These are phyloP conservation scores for Corynespora cassiicola DNA, from an alignment of 2,329 filamentous ascomycete species.

Conservation along the genomic window DNA sequence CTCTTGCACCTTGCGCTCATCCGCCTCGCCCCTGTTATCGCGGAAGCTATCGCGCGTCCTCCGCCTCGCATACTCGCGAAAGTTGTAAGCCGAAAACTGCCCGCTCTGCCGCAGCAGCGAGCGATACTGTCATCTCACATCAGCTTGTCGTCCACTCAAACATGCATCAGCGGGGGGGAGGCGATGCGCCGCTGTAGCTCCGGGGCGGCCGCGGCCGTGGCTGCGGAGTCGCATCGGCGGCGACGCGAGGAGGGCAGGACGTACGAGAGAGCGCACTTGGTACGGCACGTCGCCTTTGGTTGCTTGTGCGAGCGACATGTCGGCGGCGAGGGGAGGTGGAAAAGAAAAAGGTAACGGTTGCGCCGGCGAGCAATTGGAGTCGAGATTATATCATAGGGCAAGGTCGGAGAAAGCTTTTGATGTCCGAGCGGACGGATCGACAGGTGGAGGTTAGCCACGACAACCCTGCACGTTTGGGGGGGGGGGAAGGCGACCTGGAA, in stretches of 20 bases:
- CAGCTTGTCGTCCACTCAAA: no score
- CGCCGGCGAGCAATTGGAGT: constrained; percentile 49
- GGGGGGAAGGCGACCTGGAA: no score
- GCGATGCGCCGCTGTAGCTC: constrained; percentile 6
- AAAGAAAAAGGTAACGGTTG: constrained; percentile 33
- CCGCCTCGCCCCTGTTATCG: constrained; percentile 75
- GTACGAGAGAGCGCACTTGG: constrained; percentile 48
- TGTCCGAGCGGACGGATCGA: constrained; percentile 40
- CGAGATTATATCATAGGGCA: constrained; percentile 41
- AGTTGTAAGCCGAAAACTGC: constrained; percentile 95
- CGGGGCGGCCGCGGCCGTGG: not conserved
- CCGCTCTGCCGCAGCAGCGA: constrained; percentile 84
- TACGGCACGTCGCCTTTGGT: constrained; percentile 45
- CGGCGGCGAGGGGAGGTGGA: constrained; percentile 11
- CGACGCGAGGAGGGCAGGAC: constrained; percentile 18
- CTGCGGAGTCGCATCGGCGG: constrained; percentile 6
- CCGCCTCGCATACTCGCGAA: constrained; percentile 93
- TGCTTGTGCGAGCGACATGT: constrained; percentile 44
- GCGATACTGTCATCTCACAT: constrained; percentile 74
- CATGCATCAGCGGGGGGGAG: no score
- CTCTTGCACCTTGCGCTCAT: constrained; percentile 81
- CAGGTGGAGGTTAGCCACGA: no score
- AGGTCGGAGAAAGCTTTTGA: constrained; percentile 36
- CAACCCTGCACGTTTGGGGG: no score
- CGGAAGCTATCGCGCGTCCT: constrained; percentile 90